Evolutionary conservation across 371 early-diverging fungal species (phyloP).

Genomic region (Mortierella sp.): DNA sequence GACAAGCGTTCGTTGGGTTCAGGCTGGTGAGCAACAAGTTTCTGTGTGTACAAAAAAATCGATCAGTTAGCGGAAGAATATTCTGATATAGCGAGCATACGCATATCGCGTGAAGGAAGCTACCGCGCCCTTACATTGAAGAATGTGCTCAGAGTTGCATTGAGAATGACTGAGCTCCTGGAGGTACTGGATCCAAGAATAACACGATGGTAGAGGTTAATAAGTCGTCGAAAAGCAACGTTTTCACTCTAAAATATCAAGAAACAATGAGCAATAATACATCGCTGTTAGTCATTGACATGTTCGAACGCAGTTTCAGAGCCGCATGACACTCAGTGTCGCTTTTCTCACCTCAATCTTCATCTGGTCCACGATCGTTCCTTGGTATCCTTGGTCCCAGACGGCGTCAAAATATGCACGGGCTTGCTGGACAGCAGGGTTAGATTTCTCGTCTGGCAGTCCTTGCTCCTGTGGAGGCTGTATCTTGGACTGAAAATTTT

Average conservation of each 20-base stretch:
- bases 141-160: conserved; percentile 36
- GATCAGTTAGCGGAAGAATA: background rate
- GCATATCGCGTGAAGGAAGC: background rate
- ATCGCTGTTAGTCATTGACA: background rate
- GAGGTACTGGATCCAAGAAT: conserved; percentile 31
- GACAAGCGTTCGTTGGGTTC: conserved; percentile 57
- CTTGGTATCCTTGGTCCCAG: conserved; percentile 62
- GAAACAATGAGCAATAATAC: background rate
- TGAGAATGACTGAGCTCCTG: conserved; percentile 23
- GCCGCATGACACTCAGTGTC: too few species aligned
- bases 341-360: conserved; percentile 34
- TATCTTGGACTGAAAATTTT: conserved; percentile 29
- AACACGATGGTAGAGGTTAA: conserved; percentile 39
- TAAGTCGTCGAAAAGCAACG: conserved; percentile 29
- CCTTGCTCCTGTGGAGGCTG: conserved; percentile 10
- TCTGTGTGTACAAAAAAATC: conserved; percentile 19
- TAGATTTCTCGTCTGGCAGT: conserved; percentile 21
- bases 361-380: conserved; percentile 50
- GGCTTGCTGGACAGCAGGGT: conserved; percentile 29
- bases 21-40: conserved; percentile 48
- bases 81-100: too few species aligned
- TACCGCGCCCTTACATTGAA: conserved; percentile 34
- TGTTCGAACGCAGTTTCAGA: too few species aligned
- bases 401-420: conserved; percentile 58
- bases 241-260: conserved; percentile 24